Evolutionary conservation across 2,329 filamentous ascomycete species (phyloP), one percentile per base, ranked within the genome.

Genomic region (Acephala macrosclerotiorum): DNA sequence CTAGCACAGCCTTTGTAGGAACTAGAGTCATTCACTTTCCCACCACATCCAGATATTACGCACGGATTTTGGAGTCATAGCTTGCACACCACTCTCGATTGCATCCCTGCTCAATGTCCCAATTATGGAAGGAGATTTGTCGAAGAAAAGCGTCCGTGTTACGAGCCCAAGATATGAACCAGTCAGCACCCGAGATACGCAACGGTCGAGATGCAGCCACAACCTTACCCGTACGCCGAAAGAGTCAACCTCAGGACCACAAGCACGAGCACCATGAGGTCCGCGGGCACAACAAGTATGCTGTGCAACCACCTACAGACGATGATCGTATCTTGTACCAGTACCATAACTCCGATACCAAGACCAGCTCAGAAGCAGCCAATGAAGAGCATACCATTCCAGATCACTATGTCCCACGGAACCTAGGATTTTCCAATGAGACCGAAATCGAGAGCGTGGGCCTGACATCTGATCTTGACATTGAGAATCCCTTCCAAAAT

Each of bases 61-160:
- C n/a, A 42, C 40, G 18, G 40, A n/a, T 18, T 42, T 42, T 42
- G 3, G 40, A 42, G 40, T 42, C 40, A 42, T 42, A 16, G 4
- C 12, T 53, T 18, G 25, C 49, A 53, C 49, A 53, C 49, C 49
- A 25, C 49, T 53, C 49, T 53, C 49, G 25, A 53, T 18, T 53
- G 22, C 25, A 7, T 18, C n/a, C 49, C 49, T 49, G 45, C 49
- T 16, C 12, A 7, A 53, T 53, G 26, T 18, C 25, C 26, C 26
- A 33, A 53, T 29, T 53, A 12, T 18, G 22, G 49, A 53, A 33
- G 49, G 49, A 29, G 49, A 51, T 51, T 51, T n/a, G n/a, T n/a
- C 20, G 47, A 51, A 29, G 47, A 16, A 53, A 33, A 53, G 26
- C 12, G 11, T 33, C 49, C 49, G 49, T 29, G 49, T 12, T 18